Base-by-base conservation (phyloP, 2,329 filamentous ascomycete species). In the Verticillium albo-atrum region DNA sequence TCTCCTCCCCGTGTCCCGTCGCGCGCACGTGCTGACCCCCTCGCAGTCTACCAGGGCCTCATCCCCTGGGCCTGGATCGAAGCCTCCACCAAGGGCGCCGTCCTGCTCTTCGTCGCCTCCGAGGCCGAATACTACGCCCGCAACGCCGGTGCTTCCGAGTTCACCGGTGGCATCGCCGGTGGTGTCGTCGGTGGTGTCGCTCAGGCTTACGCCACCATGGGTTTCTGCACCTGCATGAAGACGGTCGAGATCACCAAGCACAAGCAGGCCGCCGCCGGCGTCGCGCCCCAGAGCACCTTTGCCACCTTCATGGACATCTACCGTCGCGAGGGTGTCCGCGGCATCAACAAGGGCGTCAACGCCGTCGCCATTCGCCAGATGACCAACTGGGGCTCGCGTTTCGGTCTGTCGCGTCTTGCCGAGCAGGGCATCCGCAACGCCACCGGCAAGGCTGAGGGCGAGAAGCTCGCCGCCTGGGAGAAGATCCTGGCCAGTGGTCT, bases 151-250 rank as follows among this genome's bases (percentile, higher is more conserved):
- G 94, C 92, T 64, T 86, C 84, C 70, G 89, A 96, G 76, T 98
- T 99, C 76, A 82, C 90, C 56, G 87, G 88, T 67, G 95, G 95
- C 73, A 98, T 99, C 79, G 74, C 83, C 32, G 95, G 95, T 71
- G 95, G 95, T 77, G 92, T 99, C 82, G 84, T 88, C 25, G 95
- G 95, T 74, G 95, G 95, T 84, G 88, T 99, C 61, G 95, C 94
- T 54, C 95, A 99, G 81, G 95, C 95, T 62, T 99, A 99, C 76
- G 95, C 95, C 66, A 99, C 95, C 75, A 99, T 99, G 94, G 95
- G 95, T 68, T 99, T 99, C 88, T 99, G 95, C 81, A 99, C 95
- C 63, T 99, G 95, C 86, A 99, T 99, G 95, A 99, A 99, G 88
- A 99, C 95, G 65, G 95, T 98, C 67, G 95, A 99, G 79, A 99